Conservation (phyloP, 108 stramenopile genomes). For the Tribonema minus region DNA sequence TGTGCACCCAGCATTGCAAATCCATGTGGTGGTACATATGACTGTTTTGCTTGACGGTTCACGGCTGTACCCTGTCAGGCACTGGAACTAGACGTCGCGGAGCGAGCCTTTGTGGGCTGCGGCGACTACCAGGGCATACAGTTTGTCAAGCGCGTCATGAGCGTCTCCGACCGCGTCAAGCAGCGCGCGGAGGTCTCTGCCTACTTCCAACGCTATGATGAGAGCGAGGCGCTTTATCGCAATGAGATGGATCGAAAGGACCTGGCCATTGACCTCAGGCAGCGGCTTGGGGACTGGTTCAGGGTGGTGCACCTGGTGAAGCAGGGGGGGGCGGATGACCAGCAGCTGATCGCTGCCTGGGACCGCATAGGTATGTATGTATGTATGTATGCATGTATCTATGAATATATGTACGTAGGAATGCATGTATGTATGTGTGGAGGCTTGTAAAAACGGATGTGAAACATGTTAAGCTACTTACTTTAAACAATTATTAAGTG, state of each 20-base stretch:
- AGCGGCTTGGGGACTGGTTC: constrained; percentile 59
- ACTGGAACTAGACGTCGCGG: constrained; percentile 53
- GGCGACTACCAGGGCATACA: constrained; percentile 59
- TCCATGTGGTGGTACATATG: too few species aligned
- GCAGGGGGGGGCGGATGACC: constrained; percentile 57
- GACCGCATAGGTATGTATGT: too few species aligned
- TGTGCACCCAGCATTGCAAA: too few species aligned
- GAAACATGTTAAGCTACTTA: too few species aligned
- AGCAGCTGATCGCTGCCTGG: constrained; percentile 43
- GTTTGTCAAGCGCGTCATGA: constrained; percentile 49
- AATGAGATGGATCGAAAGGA: constrained; percentile 66
- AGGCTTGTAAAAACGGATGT: too few species aligned
- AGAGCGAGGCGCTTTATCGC: constrained; percentile 58
- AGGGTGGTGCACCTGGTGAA: constrained; percentile 56
- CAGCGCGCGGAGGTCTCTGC: constrained; percentile 54
- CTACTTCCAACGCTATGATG: constrained; percentile 58
- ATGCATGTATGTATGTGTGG: too few species aligned
- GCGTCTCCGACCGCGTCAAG: constrained; percentile 30
- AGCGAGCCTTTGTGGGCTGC: constrained; percentile 54
- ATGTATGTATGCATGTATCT: too few species aligned
- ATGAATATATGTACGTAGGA: too few species aligned
- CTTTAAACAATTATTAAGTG: too few species aligned
- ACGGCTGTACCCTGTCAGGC: too few species aligned
- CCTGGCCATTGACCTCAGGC: constrained; percentile 55
- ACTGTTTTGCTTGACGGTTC: too few species aligned